A percentile compares a stretch with the other conserved stretches of the same genome.
phyloP scores from a whole-genome alignment of 2,329 filamentous ascomycete genomes.

The Phialemonium atrogriseum region DNA sequence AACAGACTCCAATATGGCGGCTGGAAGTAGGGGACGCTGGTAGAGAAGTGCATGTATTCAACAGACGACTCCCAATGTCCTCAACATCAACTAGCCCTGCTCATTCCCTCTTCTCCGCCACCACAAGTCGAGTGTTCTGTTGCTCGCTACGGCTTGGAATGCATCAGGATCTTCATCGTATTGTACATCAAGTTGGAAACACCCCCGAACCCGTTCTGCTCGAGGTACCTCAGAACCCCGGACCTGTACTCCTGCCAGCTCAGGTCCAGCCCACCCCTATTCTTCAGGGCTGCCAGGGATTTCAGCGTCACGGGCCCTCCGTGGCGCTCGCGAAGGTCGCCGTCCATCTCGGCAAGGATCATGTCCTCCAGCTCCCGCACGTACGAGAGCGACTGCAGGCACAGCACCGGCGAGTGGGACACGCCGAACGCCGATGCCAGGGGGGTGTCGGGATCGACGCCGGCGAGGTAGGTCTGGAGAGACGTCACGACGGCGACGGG shows the following conservation, averaged over 20 bases:
- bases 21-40: too few species aligned
- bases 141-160: too few species aligned
- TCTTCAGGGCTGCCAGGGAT: conserved; percentile 54
- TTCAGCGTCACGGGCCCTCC: conserved; percentile 62
- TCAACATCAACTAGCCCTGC: too few species aligned
- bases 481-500: conserved; percentile 32
- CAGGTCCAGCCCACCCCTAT: conserved; percentile 56
- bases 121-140: too few species aligned
- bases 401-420: conserved; percentile 50
- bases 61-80: too few species aligned
- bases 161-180: conserved; percentile 67
- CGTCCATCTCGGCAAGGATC: conserved; percentile 28
- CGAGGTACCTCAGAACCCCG: conserved; percentile 61
- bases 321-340: conserved; percentile 40
- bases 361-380: conserved; percentile 51
- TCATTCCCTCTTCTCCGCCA: background rate
- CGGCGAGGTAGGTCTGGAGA: conserved; percentile 39
- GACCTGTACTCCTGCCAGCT: conserved; percentile 69
- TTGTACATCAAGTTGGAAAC: conserved; percentile 67
- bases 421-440: conserved; percentile 47
- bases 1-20: too few species aligned
- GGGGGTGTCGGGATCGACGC: conserved; percentile 36
- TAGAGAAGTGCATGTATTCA: too few species aligned
- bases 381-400: conserved; percentile 45
- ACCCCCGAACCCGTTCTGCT: conserved; percentile 54